phyloP scores from a whole-genome alignment of 2,329 filamentous ascomycete genomes.

The Beauveria caledonica region DNA sequence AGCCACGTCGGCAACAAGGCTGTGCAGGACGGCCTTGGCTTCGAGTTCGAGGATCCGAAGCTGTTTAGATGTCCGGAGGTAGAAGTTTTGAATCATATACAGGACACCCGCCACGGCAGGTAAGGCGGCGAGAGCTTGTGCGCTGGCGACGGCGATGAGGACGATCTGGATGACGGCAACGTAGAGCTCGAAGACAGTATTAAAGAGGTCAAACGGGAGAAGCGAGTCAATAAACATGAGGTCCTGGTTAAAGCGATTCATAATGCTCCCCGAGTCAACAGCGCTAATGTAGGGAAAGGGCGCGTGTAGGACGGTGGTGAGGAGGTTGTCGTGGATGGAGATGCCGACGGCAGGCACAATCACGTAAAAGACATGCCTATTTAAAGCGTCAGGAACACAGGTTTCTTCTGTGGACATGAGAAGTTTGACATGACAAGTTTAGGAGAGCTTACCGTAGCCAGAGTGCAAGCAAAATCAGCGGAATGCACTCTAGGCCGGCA shows the following conservation, averaged over 20 bases:
- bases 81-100: background rate
- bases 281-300: slow-evolving; percentile 4
- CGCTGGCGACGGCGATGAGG: background rate
- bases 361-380: background rate
- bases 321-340: background rate
- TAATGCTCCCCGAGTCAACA: background rate
- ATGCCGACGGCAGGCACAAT: background rate
- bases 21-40: background rate
- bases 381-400: background rate
- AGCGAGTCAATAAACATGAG: background rate
- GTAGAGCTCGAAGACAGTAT: background rate
- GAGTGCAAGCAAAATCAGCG: background rate
- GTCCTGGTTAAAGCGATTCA: slow-evolving; percentile 5
- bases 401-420: background rate
- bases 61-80: slow-evolving; percentile 1
- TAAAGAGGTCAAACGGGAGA: background rate
- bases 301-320: background rate
- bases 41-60: background rate
- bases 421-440: too few relatives aligned
- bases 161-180: background rate
- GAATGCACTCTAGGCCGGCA: background rate
- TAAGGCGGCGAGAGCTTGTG: background rate
- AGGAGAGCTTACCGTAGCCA: background rate
- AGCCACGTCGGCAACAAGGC: background rate
- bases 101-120: background rate